Percentiles rank a stretch among this genome's conserved stretches.
These are phyloP conservation scores for Saccharomycopsis javanensis DNA, from an alignment of 805 yeast genomes.

Conservation along the genomic window DNA sequence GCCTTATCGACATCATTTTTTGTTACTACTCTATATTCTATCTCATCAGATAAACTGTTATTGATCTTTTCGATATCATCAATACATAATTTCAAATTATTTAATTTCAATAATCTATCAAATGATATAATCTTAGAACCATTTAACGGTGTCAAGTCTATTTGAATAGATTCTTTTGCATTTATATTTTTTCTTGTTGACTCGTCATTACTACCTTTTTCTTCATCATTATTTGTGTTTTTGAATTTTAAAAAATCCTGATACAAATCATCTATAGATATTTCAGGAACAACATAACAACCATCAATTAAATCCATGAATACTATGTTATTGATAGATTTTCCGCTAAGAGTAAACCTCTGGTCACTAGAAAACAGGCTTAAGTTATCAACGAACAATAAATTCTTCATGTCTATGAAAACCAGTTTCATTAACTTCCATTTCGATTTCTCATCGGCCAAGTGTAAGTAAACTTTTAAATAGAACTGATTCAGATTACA, in stretches of 20 bases:
- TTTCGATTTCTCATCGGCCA: not conserved
- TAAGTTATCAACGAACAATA: not conserved
- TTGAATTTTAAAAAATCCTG: not conserved
- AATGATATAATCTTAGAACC: conserved; percentile 25
- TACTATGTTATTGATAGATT: conserved; percentile 17
- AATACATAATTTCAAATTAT: conserved; percentile 29
- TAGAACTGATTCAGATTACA: conserved; percentile 2
- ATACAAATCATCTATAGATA: conserved; percentile 3
- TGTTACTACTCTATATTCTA: not conserved
- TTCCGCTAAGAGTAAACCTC: not conserved
- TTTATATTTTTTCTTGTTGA: not conserved
- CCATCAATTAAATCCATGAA: conserved; percentile 27
- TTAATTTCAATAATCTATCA: conserved; percentile 32
- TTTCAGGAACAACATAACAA: conserved; percentile 16
- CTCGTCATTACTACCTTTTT: not conserved
- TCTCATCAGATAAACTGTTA: conserved; percentile 3
- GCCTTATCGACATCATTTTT: not conserved
- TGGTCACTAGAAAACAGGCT: not conserved
- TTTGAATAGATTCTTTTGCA: not conserved
- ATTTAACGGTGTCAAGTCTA: conserved; percentile 2
- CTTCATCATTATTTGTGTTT: not conserved
- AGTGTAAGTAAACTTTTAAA: conserved; percentile 10
- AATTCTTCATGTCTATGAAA: not conserved
- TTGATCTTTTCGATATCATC: conserved; percentile 23
- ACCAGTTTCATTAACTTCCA: not conserved